These are phyloP conservation scores for Leucoagaricus sp. DNA, from an alignment of 1,284 basidiomycete species.

Conservation along the genomic window DNA sequence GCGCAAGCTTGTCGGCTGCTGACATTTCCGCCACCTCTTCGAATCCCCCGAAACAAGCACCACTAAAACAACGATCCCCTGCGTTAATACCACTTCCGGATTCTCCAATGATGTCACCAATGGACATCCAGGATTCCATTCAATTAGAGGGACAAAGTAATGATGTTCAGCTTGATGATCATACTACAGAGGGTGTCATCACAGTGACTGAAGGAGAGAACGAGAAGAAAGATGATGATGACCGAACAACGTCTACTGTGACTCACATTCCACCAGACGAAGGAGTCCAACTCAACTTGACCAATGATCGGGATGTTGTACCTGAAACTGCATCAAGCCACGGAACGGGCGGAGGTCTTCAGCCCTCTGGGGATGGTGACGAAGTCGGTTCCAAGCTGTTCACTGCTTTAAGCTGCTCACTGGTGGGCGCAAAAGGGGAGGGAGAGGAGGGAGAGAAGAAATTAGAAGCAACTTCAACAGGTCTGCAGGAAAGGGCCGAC, in stretches of 20 bases:
- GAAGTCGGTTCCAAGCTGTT: too few relatives aligned
- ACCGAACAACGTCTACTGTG: too few relatives aligned
- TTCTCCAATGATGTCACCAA: slow-evolving; percentile 22
- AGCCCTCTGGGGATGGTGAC: too few relatives aligned
- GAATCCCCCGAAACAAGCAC: neutral
- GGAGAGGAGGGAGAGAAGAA: too few relatives aligned
- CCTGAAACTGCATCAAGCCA: neutral
- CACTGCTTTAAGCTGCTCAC: too few relatives aligned
- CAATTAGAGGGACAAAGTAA: slow-evolving; percentile 6
- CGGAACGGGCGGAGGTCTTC: neutral
- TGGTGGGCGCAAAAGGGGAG: too few relatives aligned
- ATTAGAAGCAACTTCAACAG: neutral
- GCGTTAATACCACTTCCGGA: slow-evolving; percentile 32
- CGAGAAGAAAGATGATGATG: too few relatives aligned
- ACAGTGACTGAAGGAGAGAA: neutral
- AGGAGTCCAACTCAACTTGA: too few relatives aligned
- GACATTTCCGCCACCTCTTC: neutral
- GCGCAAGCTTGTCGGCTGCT: slow-evolving; percentile 6
- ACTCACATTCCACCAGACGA: too few relatives aligned
- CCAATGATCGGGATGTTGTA: neutral
- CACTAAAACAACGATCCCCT: too few relatives aligned
- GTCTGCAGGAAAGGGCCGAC: neutral
- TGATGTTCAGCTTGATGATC: neutral
- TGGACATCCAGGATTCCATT: neutral
- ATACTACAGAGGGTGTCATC: too few relatives aligned